Evolutionary conservation across 2,329 filamentous ascomycete genomes (phyloP).

Genomic region (Paracamarosporium sp.): DNA sequence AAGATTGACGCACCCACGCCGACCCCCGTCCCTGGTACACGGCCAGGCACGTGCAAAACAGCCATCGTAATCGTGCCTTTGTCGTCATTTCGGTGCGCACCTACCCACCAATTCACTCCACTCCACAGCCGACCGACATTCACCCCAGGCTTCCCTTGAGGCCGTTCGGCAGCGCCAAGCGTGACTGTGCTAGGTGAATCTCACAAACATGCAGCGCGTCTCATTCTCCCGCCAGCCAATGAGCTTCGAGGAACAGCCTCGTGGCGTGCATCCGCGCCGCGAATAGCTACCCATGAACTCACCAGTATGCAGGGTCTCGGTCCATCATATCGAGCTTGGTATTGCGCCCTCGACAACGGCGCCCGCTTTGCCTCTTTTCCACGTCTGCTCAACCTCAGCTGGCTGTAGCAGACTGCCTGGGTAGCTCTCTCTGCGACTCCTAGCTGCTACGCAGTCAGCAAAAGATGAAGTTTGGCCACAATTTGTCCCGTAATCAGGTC

Average conservation of each 20-base stretch:
- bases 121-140: background rate
- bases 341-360: background rate
- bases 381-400: background rate
- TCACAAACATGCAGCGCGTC: conserved; percentile 5
- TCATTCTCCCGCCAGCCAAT: conserved; percentile 7
- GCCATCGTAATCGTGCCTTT: background rate
- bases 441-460: conserved; percentile 1
- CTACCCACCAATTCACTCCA: background rate
- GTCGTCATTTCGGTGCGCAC: background rate
- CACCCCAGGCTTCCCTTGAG: background rate
- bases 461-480: conserved; percentile 58
- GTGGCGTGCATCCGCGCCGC: background rate
- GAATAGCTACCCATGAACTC: conserved; percentile 1
- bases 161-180: background rate
- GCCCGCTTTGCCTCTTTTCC: background rate
- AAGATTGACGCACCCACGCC: background rate
- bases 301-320: conserved; percentile 6
- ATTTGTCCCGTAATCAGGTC: conserved; percentile 80
- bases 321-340: background rate
- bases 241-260: conserved; percentile 1
- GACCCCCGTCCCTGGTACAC: background rate
- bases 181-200: background rate
- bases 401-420: background rate
- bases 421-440: too few species aligned
- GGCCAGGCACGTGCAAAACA: background rate